Evolutionary conservation across 495 filamentous ascomycete genomes (phyloP), one percentile per base, ranked within the genome.

Genomic region (Penicillium dipodomyicola): DNA sequence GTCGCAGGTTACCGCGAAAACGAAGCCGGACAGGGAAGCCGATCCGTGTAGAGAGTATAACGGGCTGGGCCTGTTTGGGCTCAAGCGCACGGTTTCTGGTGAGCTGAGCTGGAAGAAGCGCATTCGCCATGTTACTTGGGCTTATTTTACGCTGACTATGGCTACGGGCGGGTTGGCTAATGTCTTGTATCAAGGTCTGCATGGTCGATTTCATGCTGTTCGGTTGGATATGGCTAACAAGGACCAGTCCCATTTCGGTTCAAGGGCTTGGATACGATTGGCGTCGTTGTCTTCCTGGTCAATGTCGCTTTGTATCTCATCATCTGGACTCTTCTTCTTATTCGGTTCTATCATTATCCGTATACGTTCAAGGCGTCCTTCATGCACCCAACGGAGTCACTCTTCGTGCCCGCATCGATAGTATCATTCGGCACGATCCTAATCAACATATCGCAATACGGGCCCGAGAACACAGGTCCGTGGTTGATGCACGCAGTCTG

Each of bases 81-180:
- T 47, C 9, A 37, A 37, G 22, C 41, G 20, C 17, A 54, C 61
- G 12, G 63, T 61, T 3, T 46, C 56, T 22, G 53, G 40, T 2
- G 62, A 52, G 14, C 68, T 79, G 20, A 63, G 68, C n/a, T 82
- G 77, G 77, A 74, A 72, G 49, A 65, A 77, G 47, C 68, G 79
- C 5, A 76, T 81, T 57, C 72, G 77, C 3, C 77, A 82, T 67
- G 67, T 77, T 37, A 82, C 80, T 1, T 89, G 86, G 87, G 86
- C 84, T 7, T 91, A 83, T 73, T 89, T 89, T 55, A 88, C 86
- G 4, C 77, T 88, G 73, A 83, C 80, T 15, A 92, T 92, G 89
- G 90, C 90, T 3, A 94, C 91, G 0, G 91, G 90, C 12, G 91
- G 91, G 0, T 76, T 96, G 57, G 86, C 90, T 9, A 94, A 92